phyloP scores from a whole-genome alignment of 345 rosid species.

The Raphanus raphanistrum region DNA sequence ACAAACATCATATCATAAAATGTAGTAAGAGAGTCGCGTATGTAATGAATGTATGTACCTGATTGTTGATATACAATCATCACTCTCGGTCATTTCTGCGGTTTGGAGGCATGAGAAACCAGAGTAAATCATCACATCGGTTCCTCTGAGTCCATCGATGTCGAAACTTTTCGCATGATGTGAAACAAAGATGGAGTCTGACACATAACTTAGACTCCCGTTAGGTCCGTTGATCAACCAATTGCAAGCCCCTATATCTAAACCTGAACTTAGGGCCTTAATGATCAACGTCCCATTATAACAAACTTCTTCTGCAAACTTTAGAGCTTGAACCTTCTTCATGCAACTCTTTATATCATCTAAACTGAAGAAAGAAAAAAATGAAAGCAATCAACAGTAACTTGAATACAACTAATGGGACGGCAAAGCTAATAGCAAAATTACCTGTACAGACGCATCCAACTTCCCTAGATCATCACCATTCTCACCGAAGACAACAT shows the following conservation, averaged over 20 bases:
- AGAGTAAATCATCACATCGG: constrained; percentile 61
- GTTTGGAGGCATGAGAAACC: constrained; percentile 49
- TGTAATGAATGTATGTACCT: constrained; percentile 47
- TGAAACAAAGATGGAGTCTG: constrained; percentile 59
- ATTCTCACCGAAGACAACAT: constrained; percentile 56
- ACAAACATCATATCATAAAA: not conserved
- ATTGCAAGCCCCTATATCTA: constrained; percentile 86
- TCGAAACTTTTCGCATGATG: constrained; percentile 62
- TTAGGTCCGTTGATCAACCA: constrained; percentile 69
- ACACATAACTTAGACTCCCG: constrained; percentile 53
- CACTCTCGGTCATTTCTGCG: not conserved
- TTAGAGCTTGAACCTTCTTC: constrained; percentile 61
- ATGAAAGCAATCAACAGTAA: not conserved
- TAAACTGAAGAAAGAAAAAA: constrained; percentile 52
- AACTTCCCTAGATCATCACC: constrained; percentile 70
- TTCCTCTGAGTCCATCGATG: constrained; percentile 51
- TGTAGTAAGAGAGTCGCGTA: not conserved
- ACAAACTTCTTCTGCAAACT: constrained; percentile 73
- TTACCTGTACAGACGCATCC: constrained; percentile 87
- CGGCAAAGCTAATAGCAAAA: not conserved
- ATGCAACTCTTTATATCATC: constrained; percentile 65
- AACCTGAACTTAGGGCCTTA: constrained; percentile 79
- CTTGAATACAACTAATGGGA: too few relatives aligned
- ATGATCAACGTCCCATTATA: constrained; percentile 68
- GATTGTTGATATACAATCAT: constrained; percentile 36